phyloP scores from a whole-genome alignment of 78 protist species.

The Monosiga brevicollis region DNA sequence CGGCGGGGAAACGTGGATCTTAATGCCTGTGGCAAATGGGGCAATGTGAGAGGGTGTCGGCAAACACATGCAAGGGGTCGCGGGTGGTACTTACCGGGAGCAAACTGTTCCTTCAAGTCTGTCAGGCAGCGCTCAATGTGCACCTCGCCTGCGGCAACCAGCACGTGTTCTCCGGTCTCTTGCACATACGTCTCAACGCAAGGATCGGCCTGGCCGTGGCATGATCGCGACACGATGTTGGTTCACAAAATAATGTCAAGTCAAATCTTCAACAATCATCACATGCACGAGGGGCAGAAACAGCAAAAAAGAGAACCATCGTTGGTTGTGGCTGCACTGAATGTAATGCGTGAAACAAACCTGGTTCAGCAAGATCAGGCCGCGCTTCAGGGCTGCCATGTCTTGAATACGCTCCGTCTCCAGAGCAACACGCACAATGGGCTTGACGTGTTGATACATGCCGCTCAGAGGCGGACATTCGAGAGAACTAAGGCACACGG shows the following conservation, averaged over 20 bases:
- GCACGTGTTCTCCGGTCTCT: conserved; percentile 85
- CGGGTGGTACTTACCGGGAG: conserved; percentile 8
- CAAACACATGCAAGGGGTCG: neutral
- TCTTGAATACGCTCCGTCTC: conserved; percentile 55
- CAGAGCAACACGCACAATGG: conserved; percentile 86
- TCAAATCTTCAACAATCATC: too few species aligned
- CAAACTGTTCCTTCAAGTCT: conserved; percentile 74
- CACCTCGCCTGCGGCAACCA: conserved; percentile 82
- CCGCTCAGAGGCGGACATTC: conserved; percentile 5
- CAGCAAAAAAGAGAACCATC: too few species aligned
- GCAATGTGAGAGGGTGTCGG: neutral
- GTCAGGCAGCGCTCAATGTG: conserved; percentile 72
- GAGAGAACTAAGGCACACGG: too few species aligned
- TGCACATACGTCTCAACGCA: conserved; percentile 52
- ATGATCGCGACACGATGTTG: too few species aligned
- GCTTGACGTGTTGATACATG: conserved; percentile 3
- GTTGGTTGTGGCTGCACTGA: too few species aligned
- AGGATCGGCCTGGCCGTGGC: conserved; percentile 84
- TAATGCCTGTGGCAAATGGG: conserved; percentile 3
- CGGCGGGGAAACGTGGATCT: conserved; percentile 65
- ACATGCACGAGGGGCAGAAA: too few species aligned
- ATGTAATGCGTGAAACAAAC: too few species aligned
- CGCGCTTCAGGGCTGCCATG: conserved; percentile 49
- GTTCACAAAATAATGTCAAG: too few species aligned
- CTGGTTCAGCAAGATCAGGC: conserved; percentile 72